Conservation (phyloP, 352 stramenopile species). For the Phytopythium ostracodes region DNA sequence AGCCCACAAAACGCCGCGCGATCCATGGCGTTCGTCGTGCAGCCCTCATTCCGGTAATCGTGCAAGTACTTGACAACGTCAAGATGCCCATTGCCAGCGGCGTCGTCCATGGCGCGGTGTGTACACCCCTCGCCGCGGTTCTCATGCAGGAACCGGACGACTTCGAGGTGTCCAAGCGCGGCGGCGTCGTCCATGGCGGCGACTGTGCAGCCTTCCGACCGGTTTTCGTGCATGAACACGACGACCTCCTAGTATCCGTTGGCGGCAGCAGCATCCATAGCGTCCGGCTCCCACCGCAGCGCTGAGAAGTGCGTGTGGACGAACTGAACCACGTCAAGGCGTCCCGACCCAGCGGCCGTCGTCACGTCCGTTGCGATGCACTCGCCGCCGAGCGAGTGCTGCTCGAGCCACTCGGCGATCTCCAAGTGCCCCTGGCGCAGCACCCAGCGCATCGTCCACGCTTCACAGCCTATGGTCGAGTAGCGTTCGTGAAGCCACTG, state of each 20-base stretch:
- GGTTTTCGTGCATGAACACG: slow-evolving; percentile 16
- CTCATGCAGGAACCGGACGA: slow-evolving; percentile 14
- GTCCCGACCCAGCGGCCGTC: slow-evolving; percentile 13
- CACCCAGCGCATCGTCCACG: slow-evolving; percentile 5
- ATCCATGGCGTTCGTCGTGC: slow-evolving; percentile 17
- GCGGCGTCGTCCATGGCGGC: slow-evolving; percentile 16
- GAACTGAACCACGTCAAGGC: slow-evolving; percentile 21
- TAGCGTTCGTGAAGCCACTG: slow-evolving; percentile 25
- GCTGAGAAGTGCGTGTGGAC: slow-evolving; percentile 15
- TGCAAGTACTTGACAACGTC: slow-evolving; percentile 12
- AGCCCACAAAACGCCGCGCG: slow-evolving; percentile 6
- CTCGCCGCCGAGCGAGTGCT: background rate
- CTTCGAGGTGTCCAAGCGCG: background rate
- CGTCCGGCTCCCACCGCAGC: slow-evolving; percentile 20
- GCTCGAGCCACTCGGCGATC: slow-evolving; percentile 6
- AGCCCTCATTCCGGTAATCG: slow-evolving; percentile 13
- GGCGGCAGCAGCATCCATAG: slow-evolving; percentile 29
- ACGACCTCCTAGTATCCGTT: slow-evolving; percentile 25
- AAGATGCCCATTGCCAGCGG: background rate
- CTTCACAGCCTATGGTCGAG: background rate
- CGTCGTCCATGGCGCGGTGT: slow-evolving; percentile 13
- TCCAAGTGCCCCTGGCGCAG: slow-evolving; percentile 5
- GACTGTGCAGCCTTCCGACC: slow-evolving; percentile 11
- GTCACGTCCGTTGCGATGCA: background rate
- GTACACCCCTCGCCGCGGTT: slow-evolving; percentile 15